Conservation (phyloP, 306 rosid genomes). For the Malus sylvestris region DNA sequence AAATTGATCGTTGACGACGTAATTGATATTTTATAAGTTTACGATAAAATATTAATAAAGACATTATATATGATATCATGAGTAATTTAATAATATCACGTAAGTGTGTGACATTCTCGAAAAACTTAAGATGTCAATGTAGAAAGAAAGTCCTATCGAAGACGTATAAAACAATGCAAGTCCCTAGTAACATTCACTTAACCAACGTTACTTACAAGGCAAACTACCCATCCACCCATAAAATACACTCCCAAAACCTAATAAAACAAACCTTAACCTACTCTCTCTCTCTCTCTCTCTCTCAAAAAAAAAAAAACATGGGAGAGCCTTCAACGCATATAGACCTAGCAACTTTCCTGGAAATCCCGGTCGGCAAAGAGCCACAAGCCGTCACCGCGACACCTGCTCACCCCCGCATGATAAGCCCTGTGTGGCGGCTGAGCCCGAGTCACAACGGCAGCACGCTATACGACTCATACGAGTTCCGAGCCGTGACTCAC, state of each 20-base stretch:
- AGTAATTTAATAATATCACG: no score
- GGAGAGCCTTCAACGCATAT: slow-evolving; percentile 12
- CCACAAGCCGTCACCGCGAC: not conserved
- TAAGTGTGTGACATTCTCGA: no score
- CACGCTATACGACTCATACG: slow-evolving; percentile 52
- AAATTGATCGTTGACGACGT: no score
- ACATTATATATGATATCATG: no score
- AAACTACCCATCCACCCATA: slow-evolving; percentile 2
- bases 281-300: not conserved
- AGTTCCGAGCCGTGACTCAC: slow-evolving; percentile 41
- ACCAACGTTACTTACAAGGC: slow-evolving; percentile 41
- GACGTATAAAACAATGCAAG: slow-evolving; percentile 45
- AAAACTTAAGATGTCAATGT: not conserved
- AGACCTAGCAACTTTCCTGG: slow-evolving; percentile 25
- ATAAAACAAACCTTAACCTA: slow-evolving; percentile 10
- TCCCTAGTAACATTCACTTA: slow-evolving; percentile 13
- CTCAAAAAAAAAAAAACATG: not conserved
- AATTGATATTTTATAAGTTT: not conserved
- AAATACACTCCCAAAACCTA: slow-evolving; percentile 12
- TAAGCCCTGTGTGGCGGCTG: slow-evolving; percentile 13
- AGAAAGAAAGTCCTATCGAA: slow-evolving; percentile 5
- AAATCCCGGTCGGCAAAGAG: slow-evolving; percentile 21
- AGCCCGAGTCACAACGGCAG: slow-evolving; percentile 42
- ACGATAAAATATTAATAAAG: no score
- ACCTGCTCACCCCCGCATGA: not conserved